phyloP scores from a whole-genome alignment of 768 basidiomycete genomes.

The Amanita inopinata region DNA sequence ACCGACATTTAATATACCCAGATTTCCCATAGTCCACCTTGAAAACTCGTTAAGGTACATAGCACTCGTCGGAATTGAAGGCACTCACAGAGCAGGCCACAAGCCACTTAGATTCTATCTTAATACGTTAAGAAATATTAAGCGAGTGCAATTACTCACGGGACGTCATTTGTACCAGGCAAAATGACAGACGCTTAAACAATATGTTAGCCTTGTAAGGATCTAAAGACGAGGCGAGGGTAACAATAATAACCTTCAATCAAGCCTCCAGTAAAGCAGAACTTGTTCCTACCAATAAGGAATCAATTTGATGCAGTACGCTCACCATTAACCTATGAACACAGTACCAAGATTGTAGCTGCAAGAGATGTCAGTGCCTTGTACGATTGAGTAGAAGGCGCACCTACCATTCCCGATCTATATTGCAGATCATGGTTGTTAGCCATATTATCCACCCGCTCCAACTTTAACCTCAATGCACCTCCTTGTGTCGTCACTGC shows the following conservation, averaged over 20 bases:
- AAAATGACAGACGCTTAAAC: constrained; percentile 18
- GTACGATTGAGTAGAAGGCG: background rate
- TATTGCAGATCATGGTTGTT: constrained; percentile 59
- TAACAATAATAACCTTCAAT: constrained; percentile 26
- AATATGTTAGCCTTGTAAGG: background rate
- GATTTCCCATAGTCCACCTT: constrained; percentile 37
- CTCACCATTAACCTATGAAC: background rate
- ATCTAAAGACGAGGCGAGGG: background rate
- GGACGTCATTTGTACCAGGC: constrained; percentile 19
- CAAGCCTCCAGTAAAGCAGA: constrained; percentile 67
- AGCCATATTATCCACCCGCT: constrained; percentile 30
- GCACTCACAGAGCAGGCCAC: constrained; percentile 29
- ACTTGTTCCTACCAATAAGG: constrained; percentile 25
- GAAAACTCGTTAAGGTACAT: background rate
- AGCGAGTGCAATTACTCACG: constrained; percentile 11
- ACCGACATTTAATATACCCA: constrained; percentile 23
- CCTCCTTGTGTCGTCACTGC: constrained; percentile 55
- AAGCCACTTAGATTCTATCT: constrained; percentile 18
- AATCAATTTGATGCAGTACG: background rate
- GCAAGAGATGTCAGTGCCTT: background rate
- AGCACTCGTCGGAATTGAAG: background rate
- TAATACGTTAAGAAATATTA: background rate
- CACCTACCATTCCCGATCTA: constrained; percentile 29
- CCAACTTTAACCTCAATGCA: constrained; percentile 56
- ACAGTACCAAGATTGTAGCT: constrained; percentile 24